Base-by-base conservation (phyloP, 164 flowering plant genomes). In the Vitis rotundifolia region DNA sequence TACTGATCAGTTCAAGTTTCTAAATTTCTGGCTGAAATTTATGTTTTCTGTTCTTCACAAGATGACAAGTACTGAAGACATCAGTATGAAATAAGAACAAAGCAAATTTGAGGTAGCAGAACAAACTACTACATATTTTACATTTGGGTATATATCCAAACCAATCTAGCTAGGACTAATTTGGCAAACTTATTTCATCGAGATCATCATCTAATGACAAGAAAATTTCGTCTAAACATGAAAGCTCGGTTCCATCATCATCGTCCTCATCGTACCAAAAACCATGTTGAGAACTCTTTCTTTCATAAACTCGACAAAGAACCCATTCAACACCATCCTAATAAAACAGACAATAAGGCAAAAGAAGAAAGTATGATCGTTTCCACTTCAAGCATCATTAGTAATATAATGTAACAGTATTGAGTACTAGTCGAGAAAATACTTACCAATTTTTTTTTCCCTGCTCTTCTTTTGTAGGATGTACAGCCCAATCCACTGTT, bases 231-330 rank as follows among this genome's bases (percentile, higher is more conserved):
- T 79, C 82, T 14, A 77, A 48, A 44, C 73, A 76, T 47, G 82
- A 79, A 58, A 81, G 79, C 59, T 78, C 81, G 2, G 61, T 64
- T 47, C 76, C 80, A 49, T 67, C 64, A 26, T 73, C 76, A 10
- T 74, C 81, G 8, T 75, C 71, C 11, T 69, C 65, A 7, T 52
- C 77, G 44, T 26, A 49, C 56, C 59, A 2, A 4, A 5, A 69
- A 18, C 28, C 9, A 13, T 49, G 19, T 18, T 28, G 14, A 62
- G 48, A 47, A 64, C 48, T 69, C 11, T 71, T 64, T 3, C 66
- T 58, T 52, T 83, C 83, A 22, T 73, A 62, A 49, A 84, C 87
- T 60, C 80, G 70, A 53, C 84, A 81, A 19, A 84, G 7, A 44
- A 79, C 78, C 84, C 80, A 75, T 61, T 61, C 55, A 9, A 49